Conservation (phyloP, 2,329 filamentous ascomycete genomes). For the Verticillium klebahnii region DNA sequence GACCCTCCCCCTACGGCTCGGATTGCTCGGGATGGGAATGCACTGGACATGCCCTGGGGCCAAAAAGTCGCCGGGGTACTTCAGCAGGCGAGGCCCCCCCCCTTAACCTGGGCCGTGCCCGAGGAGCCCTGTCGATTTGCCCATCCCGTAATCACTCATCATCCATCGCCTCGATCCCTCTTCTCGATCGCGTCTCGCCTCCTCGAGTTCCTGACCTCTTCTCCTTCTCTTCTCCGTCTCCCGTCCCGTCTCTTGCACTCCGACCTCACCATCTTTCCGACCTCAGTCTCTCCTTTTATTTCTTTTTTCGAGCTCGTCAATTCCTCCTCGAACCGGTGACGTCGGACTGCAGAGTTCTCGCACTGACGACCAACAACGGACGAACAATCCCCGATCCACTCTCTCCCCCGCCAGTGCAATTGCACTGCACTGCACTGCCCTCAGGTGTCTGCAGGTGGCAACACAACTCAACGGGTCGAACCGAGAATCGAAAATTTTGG, state of each 20-base stretch:
- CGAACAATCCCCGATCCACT: neutral
- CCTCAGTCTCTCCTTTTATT: conserved; percentile 1
- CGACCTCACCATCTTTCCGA: conserved; percentile 2
- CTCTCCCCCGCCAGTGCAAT: neutral
- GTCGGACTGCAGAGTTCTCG: neutral
- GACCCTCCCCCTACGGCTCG: neutral
- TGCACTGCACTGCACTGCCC: neutral
- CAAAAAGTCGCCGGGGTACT: neutral
- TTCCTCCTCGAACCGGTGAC: neutral
- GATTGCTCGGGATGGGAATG: neutral
- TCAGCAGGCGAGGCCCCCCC: neutral
- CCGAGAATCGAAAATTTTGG: neutral
- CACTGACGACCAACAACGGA: neutral
- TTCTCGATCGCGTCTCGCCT: conserved; percentile 2
- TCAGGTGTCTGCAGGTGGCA: neutral
- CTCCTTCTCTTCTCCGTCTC: conserved; percentile 6
- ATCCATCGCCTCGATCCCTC: neutral
- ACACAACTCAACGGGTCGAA: neutral
- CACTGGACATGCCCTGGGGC: neutral
- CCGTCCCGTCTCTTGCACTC: conserved; percentile 5
- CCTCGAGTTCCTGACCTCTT: neutral
- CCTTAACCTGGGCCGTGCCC: neutral
- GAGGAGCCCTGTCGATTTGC: neutral
- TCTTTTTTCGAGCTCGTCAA: neutral
- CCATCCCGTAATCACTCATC: conserved; percentile 9